Percentiles rank a stretch among this genome's conserved stretches.
Evolutionary conservation across 208 protist species (phyloP).

Genomic region (Endotrypanum monterogeii): DNA sequence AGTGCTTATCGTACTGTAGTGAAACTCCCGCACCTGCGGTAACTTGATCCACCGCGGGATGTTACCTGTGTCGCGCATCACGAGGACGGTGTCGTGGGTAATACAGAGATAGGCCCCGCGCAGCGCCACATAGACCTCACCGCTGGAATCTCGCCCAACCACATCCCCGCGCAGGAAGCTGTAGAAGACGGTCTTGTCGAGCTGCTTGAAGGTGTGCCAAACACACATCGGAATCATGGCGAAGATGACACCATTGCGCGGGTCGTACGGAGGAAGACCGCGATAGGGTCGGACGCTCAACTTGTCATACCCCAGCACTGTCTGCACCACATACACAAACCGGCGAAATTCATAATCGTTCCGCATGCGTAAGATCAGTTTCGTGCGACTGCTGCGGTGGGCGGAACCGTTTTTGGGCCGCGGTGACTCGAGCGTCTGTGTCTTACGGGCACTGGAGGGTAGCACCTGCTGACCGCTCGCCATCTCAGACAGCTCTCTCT

Average conservation of each 20-base stretch:
- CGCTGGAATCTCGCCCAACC: constrained; percentile 42
- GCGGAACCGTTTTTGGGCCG: constrained; percentile 23
- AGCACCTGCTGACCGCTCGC: constrained; percentile 23
- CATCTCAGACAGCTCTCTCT: constrained; percentile 41
- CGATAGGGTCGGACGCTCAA: constrained; percentile 53
- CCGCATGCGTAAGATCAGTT: constrained; percentile 49
- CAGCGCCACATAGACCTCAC: constrained; percentile 37
- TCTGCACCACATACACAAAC: constrained; percentile 64
- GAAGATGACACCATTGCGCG: constrained; percentile 71
- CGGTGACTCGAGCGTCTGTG: constrained; percentile 61
- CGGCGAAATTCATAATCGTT: constrained; percentile 66
- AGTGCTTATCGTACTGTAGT: constrained; percentile 47
- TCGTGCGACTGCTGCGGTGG: constrained; percentile 35
- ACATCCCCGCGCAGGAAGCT: constrained; percentile 57
- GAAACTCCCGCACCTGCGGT: constrained; percentile 50
- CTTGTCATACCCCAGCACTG: constrained; percentile 75
- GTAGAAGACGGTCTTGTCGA: constrained; percentile 73
- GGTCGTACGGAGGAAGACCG: constrained; percentile 75
- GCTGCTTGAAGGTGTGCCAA: constrained; percentile 67
- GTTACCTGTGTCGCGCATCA: constrained; percentile 55
- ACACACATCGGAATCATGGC: constrained; percentile 60
- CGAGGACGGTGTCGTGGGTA: constrained; percentile 67
- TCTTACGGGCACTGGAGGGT: constrained; percentile 18
- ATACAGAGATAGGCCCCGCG: constrained; percentile 59
- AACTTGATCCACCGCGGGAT: constrained; percentile 66